Evolutionary conservation across 768 basidiomycete species (phyloP).

Genomic region (Lactarius deliciosus): DNA sequence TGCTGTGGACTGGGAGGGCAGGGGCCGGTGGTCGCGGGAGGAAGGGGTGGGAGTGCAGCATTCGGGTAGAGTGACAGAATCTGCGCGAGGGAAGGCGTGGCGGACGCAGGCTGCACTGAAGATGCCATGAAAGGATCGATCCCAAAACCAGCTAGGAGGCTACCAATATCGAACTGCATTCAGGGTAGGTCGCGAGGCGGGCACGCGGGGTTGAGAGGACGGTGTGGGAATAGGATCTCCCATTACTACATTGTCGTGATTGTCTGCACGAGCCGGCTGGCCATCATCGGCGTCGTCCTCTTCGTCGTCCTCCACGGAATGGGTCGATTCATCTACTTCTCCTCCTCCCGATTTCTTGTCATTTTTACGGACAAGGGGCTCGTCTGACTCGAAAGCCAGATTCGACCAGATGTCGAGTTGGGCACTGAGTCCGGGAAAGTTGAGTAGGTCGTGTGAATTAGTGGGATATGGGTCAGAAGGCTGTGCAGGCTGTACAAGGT

Average conservation of each 20-base stretch:
- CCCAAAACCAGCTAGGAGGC: slow-evolving; percentile 40
- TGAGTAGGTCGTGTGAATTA: slow-evolving; percentile 56
- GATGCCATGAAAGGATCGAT: slow-evolving; percentile 45
- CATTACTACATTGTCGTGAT: slow-evolving; percentile 59
- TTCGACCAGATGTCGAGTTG: slow-evolving; percentile 86
- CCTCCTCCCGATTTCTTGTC: slow-evolving; percentile 36
- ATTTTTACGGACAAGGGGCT: slow-evolving; percentile 46
- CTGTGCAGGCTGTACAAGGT: slow-evolving; percentile 63
- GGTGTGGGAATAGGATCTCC: slow-evolving; percentile 43
- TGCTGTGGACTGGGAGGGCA: slow-evolving; percentile 5
- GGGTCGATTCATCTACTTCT: slow-evolving; percentile 14
- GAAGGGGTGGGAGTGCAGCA: slow-evolving; percentile 25
- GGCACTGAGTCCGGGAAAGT: slow-evolving; percentile 71
- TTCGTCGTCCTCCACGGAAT: slow-evolving; percentile 40
- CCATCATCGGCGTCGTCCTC: slow-evolving; percentile 30
- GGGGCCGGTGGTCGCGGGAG: slow-evolving; percentile 29
- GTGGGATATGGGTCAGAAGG: slow-evolving; percentile 39
- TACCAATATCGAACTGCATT: slow-evolving; percentile 46
- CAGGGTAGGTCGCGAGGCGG: slow-evolving; percentile 39
- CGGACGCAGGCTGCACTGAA: slow-evolving; percentile 35
- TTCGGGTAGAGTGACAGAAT: slow-evolving; percentile 58
- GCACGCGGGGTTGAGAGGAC: slow-evolving; percentile 18
- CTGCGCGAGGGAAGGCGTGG: slow-evolving; percentile 62
- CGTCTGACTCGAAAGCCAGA: slow-evolving; percentile 75
- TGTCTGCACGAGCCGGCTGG: slow-evolving; percentile 45